A percentile compares a stretch with the other conserved stretches of the same genome.
Conservation (phyloP, 2,329 filamentous ascomycete genomes). For the Colletotrichum lupini region DNA sequence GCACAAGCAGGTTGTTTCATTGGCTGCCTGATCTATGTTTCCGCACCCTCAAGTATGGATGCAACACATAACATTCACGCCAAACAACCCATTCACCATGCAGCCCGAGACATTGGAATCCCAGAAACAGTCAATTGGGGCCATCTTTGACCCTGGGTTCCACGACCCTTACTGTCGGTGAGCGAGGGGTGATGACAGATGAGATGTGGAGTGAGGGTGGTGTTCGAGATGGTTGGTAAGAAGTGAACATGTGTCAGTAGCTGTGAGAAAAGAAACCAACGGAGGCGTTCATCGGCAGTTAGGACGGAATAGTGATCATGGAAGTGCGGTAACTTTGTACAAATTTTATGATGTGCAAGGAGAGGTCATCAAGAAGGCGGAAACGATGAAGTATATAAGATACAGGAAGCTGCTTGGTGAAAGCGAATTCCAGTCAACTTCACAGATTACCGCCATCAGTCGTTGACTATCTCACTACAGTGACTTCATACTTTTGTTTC, state of each 20-base stretch:
- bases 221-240: slow-evolving; percentile 32
- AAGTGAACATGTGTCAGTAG: slow-evolving; percentile 14
- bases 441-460: neutral
- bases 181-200: neutral
- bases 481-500: neutral
- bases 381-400: slow-evolving; percentile 22
- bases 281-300: slow-evolving; percentile 36
- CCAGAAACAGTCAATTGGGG: neutral
- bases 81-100: slow-evolving; percentile 13
- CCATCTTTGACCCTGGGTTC: slow-evolving; percentile 5
- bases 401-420: neutral
- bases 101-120: slow-evolving; percentile 34
- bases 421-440: neutral
- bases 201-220: neutral
- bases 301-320: slow-evolving; percentile 26
- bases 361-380: neutral
- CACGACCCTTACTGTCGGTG: slow-evolving; percentile 5
- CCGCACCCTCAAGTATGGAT: neutral
- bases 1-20: neutral
- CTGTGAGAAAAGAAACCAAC: slow-evolving; percentile 21
- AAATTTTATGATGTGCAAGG: neutral
- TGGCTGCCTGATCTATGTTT: neutral
- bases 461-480: neutral
- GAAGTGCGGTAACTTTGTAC: neutral
- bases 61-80: neutral